Base-by-base conservation (phyloP, 2,329 filamentous ascomycete species). In the Biscogniauxia sp. region DNA sequence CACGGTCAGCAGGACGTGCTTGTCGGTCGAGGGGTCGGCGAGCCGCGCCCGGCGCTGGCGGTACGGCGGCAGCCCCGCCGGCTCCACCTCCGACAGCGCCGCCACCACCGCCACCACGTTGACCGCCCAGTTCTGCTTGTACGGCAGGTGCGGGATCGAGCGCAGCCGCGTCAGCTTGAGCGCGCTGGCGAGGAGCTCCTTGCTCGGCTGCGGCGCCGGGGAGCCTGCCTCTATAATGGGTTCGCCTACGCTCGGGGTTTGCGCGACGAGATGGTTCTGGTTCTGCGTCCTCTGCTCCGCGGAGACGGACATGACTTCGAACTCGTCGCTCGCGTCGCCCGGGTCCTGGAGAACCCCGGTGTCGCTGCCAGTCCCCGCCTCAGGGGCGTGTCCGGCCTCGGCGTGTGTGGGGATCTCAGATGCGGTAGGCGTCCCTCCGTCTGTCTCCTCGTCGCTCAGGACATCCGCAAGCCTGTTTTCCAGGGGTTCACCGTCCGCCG, bases 41-140 rank as follows among this genome's bases (percentile, higher is more conserved):
- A 86, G 75, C 0, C 83, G 77, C 0, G 81, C 83, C 0, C 76
- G 80, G n/a, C 83, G 77, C 66, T 85, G 83, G n/a, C 68, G 76
- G 61, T 78, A 77, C 0, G 83, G 82, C 0, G 79, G 80, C 5
- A 85, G 73, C 2, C 78, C 75, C 0, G 80, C 81, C 1, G 82
- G 75, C 60, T 84, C 80, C 17, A 84, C 71, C 0, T 73, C 75
- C 0, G 80, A 81, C 3, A 85, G 71, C 1, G 78, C 77, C 0
- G 75, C 72, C 3, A 85, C 62, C n/a, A 86, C 75, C 58, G 77
- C 82, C 3, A 86, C 77, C 6, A 84, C 74, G 62, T 85, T 85
- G 69, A 82, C 78, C 53, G 80, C 80, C 83, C 82, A 86, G 68
- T 86, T 86, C 61, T 85, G 82, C 57, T 80, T 79, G 71, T 83